A percentile compares a stretch with the other conserved stretches of the same genome.
phyloP scores from a whole-genome alignment of 2,329 filamentous ascomycete genomes.

The Penicillium digitatum region DNA sequence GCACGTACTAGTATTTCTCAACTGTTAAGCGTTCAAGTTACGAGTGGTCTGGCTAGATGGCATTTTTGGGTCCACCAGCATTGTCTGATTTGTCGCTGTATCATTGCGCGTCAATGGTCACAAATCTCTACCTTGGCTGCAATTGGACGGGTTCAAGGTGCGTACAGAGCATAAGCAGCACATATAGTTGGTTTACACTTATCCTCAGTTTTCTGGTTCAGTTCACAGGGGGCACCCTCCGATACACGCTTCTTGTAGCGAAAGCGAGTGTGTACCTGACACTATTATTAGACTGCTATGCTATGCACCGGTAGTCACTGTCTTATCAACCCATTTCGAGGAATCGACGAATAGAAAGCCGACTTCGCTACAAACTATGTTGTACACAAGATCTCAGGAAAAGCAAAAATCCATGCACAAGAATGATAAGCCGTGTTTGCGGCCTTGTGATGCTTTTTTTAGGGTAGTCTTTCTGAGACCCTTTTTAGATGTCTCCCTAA shows the following conservation, averaged over 20 bases:
- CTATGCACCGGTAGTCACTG: not conserved
- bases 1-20: not conserved
- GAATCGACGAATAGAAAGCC: not conserved
- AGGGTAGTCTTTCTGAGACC: no score
- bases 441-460: not conserved
- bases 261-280: not conserved
- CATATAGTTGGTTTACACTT: not conserved
- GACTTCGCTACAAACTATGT: not conserved
- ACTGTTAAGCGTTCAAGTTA: not conserved
- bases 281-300: not conserved
- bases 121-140: conserved; percentile 8
- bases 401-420: not conserved
- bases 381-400: no score
- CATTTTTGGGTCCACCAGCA: not conserved
- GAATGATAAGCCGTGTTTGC: not conserved
- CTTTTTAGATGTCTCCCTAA: not conserved
- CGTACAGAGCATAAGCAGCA: no score
- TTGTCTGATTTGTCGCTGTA: not conserved
- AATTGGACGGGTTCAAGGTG: not conserved
- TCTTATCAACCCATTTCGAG: not conserved
- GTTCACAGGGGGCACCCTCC: no score
- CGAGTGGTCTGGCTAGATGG: not conserved
- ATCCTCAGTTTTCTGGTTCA: not conserved
- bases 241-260: not conserved
- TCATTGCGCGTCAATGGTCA: conserved; percentile 1